Evolutionary conservation across 176 grass and related monocot species (phyloP).

Genomic region (Triticum aestivum): IWGSC_CS_RefSeq_v2.1 NC_057799.1:439843752-439844251

Average conservation of each 20-base stretch:
- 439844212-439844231: constrained; percentile 76
- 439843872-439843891: constrained; percentile 37
- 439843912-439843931: constrained; percentile 85
- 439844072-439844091: constrained; percentile 72
- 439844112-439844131: not conserved
- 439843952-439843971: constrained; percentile 52
- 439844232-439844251: constrained; percentile 92
- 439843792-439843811: constrained; percentile 88
- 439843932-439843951: constrained; percentile 65
- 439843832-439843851: not conserved
- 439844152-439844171: constrained; percentile 15
- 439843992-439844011: constrained; percentile 64
- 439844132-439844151: not conserved
- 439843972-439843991: constrained; percentile 74
- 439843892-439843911: constrained; percentile 76
- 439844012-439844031: constrained; percentile 87
- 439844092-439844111: constrained; percentile 58
- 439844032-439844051: constrained; percentile 82
- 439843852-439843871: constrained; percentile 3
- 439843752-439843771: constrained; percentile 90
- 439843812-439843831: constrained; percentile 41
- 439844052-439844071: constrained; percentile 96
- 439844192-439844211: constrained; percentile 98
- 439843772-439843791: constrained; percentile 88
- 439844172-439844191: constrained; percentile 19